phyloP scores from a whole-genome alignment of 768 basidiomycete genomes.

The Botryobasidium botryosum region DNA sequence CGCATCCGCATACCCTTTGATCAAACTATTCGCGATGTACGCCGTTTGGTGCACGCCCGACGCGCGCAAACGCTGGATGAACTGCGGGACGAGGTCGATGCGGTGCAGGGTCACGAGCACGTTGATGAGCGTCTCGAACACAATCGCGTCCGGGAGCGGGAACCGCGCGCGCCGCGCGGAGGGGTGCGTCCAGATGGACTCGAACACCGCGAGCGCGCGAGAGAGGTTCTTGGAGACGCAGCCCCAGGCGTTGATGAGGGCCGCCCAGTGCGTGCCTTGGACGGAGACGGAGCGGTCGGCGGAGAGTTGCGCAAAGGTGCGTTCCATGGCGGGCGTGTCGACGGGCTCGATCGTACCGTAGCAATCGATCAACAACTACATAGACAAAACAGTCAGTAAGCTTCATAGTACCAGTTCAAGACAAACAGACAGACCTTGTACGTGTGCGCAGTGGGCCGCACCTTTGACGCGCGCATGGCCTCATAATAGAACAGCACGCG shows the following conservation, averaged over 20 bases:
- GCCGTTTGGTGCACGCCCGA: constrained; percentile 77
- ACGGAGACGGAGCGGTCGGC: constrained; percentile 28
- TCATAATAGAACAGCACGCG: constrained; percentile 62
- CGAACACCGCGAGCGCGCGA: constrained; percentile 59
- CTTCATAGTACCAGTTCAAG: not conserved
- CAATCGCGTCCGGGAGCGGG: constrained; percentile 56
- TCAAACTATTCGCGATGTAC: constrained; percentile 75
- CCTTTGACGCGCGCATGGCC: constrained; percentile 37
- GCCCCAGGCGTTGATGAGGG: constrained; percentile 80
- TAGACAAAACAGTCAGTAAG: not conserved
- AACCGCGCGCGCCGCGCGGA: constrained; percentile 16
- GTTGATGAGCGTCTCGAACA: constrained; percentile 83
- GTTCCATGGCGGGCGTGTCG: constrained; percentile 53
- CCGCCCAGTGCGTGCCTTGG: constrained; percentile 56
- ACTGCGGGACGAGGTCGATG: constrained; percentile 56
- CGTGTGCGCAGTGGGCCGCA: constrained; percentile 74
- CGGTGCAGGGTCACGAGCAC: constrained; percentile 64
- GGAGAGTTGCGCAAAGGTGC: constrained; percentile 40
- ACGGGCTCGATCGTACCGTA: constrained; percentile 78
- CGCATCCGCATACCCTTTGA: constrained; percentile 52
- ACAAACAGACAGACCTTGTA: constrained; percentile 51
- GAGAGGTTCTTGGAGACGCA: constrained; percentile 61
- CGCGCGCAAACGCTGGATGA: constrained; percentile 40
- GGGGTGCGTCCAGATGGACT: too few species aligned
- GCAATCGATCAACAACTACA: constrained; percentile 80